phyloP scores from a whole-genome alignment of 2,329 filamentous ascomycete species.

The Colletotrichum paranaense region DNA sequence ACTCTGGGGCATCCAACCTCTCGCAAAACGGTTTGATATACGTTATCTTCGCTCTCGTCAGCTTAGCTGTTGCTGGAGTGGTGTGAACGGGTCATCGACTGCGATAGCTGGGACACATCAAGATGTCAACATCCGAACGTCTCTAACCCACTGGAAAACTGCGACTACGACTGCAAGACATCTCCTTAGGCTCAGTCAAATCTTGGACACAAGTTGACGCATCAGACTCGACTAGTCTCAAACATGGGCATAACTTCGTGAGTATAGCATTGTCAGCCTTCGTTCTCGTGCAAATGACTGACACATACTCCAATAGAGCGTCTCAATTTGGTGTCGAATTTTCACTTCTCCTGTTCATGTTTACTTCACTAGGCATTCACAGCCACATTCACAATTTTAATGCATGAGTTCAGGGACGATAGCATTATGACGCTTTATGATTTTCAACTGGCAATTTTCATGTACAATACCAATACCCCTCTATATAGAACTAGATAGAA shows the following conservation, averaged over 20 bases:
- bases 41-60: background rate
- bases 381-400: background rate
- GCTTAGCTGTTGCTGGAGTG: background rate
- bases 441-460: background rate
- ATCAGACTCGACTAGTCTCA: background rate
- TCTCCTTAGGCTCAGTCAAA: background rate
- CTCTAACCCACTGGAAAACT: no score
- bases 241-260: background rate
- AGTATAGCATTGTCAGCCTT: background rate
- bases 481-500: background rate
- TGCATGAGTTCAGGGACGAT: background rate
- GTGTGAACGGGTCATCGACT: background rate
- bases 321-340: background rate
- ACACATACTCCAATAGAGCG: background rate
- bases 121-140: accelerated
- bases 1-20: background rate
- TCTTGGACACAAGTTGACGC: background rate
- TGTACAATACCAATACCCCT: background rate
- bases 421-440: slow-evolving; percentile 1
- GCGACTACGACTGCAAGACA: background rate
- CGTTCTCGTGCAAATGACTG: background rate
- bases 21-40: background rate
- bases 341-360: background rate
- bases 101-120: background rate
- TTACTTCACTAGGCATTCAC: background rate